Conservation (phyloP, 2,329 filamentous ascomycete species). For the Tolypocladium pustulatum region DNA sequence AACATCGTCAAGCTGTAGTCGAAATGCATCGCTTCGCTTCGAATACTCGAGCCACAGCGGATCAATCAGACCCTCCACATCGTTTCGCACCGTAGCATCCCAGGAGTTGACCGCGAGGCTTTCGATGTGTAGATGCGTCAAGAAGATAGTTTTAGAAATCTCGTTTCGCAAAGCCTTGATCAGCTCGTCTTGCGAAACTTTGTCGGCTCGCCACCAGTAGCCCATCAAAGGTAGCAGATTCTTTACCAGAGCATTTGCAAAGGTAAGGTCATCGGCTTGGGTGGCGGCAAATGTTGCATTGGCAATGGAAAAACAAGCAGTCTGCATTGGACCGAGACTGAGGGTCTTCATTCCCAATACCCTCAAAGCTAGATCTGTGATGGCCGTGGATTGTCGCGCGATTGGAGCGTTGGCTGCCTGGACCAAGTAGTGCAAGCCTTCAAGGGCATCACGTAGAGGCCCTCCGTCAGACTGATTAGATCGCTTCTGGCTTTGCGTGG, state of each 20-base stretch:
- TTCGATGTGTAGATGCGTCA: slow-evolving; percentile 54
- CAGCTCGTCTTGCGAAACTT: slow-evolving; percentile 47
- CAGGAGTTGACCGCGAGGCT: slow-evolving; percentile 36
- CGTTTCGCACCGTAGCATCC: slow-evolving; percentile 26
- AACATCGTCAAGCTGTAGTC: slow-evolving; percentile 71
- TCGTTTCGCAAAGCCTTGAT: slow-evolving; percentile 61
- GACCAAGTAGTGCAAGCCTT: slow-evolving; percentile 55
- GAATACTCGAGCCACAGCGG: slow-evolving; percentile 71
- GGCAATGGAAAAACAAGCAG: slow-evolving; percentile 63
- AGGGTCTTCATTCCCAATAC: slow-evolving; percentile 50
- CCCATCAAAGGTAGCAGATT: slow-evolving; percentile 61
- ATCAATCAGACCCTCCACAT: slow-evolving; percentile 57
- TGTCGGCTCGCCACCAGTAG: slow-evolving; percentile 68
- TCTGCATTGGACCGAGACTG: slow-evolving; percentile 53
- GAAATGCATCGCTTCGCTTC: slow-evolving; percentile 56
- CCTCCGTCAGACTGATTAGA: slow-evolving; percentile 18
- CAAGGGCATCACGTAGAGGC: slow-evolving; percentile 32
- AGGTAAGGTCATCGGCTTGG: slow-evolving; percentile 55
- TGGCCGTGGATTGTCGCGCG: slow-evolving; percentile 38
- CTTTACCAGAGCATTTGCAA: slow-evolving; percentile 49
- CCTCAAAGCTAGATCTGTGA: slow-evolving; percentile 46
- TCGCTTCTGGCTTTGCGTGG: slow-evolving; percentile 19
- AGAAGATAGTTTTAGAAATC: slow-evolving; percentile 62
- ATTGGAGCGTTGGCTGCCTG: slow-evolving; percentile 59
- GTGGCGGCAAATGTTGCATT: slow-evolving; percentile 59